These are phyloP conservation scores for Thymus quinquecostatus DNA, from an alignment of 257 asterid species.

Conservation along the genomic window DNA sequence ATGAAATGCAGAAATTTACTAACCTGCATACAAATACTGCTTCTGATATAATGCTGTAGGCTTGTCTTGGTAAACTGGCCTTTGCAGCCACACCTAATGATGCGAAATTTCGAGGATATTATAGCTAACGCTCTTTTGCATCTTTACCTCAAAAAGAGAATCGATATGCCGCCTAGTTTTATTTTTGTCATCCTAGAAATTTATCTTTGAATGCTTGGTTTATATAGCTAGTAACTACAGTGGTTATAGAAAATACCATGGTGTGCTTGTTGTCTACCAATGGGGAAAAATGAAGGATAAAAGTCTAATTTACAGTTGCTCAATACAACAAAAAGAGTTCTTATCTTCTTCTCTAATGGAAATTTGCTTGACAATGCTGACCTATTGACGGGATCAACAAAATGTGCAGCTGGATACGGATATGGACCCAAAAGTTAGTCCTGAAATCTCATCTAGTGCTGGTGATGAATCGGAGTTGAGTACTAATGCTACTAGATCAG, in stretches of 20 bases:
- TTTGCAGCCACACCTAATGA: constrained; percentile 14
- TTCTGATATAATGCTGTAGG: constrained; percentile 8
- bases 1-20: neutral
- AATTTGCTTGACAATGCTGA: constrained; percentile 49
- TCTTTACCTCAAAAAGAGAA: constrained; percentile 4
- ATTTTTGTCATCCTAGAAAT: neutral
- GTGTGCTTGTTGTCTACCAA: constrained; percentile 46
- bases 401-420: constrained; percentile 65
- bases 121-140: neutral
- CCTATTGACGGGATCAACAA: constrained; percentile 45
- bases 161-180: neutral
- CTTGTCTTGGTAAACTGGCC: constrained; percentile 16
- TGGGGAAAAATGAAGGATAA: constrained; percentile 41
- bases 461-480: constrained; percentile 52
- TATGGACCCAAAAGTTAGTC: constrained; percentile 60
- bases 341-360: constrained; percentile 34
- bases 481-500: constrained; percentile 31
- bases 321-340: constrained; percentile 39
- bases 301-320: constrained; percentile 41
- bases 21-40: neutral
- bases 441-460: constrained; percentile 53
- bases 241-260: neutral
- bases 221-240: neutral
- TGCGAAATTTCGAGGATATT: neutral
- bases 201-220: constrained; percentile 1